Evolutionary conservation across 768 basidiomycete genomes (phyloP).

Genomic region (Lanmaoa pseudosensibilis): DNA sequence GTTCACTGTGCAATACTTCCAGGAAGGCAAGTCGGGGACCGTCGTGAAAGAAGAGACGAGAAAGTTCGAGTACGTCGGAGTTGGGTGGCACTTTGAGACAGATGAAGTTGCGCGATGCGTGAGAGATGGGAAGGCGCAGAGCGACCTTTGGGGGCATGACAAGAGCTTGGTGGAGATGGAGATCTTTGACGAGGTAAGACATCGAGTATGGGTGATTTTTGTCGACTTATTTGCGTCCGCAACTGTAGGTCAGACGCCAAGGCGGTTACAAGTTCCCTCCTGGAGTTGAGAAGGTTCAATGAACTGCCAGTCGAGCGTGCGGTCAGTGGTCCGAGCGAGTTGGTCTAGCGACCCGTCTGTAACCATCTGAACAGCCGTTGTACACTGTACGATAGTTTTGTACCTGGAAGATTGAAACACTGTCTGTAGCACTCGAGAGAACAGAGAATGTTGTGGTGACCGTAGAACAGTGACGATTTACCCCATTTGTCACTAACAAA

Average conservation of each 20-base stretch:
- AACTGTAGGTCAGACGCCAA: constrained; percentile 58
- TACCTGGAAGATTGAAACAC: not conserved
- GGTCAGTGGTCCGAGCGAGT: not conserved
- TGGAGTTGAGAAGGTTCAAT: constrained; percentile 54
- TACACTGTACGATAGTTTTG: not conserved
- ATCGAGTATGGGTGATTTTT: constrained; percentile 3
- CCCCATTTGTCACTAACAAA: not conserved
- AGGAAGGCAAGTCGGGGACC: constrained; percentile 42
- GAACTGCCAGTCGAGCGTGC: not conserved
- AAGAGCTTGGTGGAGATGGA: constrained; percentile 82
- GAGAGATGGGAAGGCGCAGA: constrained; percentile 70
- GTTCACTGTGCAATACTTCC: constrained; percentile 64
- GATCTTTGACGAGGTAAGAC: constrained; percentile 76
- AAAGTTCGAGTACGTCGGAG: constrained; percentile 58
- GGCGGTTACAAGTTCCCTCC: constrained; percentile 63
- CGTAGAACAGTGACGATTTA: no score
- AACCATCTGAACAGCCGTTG: not conserved
- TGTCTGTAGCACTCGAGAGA: not conserved
- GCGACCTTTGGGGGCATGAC: constrained; percentile 70
- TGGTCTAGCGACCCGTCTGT: not conserved
- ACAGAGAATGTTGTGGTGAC: not conserved
- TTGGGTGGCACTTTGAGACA: constrained; percentile 83
- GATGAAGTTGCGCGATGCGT: constrained; percentile 85
- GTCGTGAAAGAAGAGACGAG: constrained; percentile 58
- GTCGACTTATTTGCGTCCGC: constrained; percentile 15